Evolutionary conservation across 176 grass and related monocot genomes (phyloP).

Genomic region (Oropetium thomaeum): DNA sequence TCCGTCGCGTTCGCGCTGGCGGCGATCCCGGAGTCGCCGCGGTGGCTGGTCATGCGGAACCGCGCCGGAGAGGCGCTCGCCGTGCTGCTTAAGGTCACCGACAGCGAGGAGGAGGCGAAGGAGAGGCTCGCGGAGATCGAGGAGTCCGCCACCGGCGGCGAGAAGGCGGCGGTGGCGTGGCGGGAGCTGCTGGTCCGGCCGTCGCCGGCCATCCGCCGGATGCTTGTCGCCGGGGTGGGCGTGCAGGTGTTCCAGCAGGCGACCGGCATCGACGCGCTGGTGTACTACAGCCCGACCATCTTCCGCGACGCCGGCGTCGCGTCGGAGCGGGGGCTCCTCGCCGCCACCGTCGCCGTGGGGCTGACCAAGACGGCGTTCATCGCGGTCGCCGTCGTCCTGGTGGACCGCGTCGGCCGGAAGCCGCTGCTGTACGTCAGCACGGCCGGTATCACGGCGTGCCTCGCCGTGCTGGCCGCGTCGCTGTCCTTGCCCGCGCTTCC

Average conservation of each 20-base stretch:
- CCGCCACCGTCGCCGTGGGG: slow-evolving; percentile 62
- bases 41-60: slow-evolving; percentile 68
- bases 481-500: slow-evolving; percentile 42
- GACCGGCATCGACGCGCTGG: slow-evolving; percentile 63
- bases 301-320: slow-evolving; percentile 61
- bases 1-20: slow-evolving; percentile 59
- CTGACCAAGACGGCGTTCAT: slow-evolving; percentile 66
- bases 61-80: slow-evolving; percentile 32
- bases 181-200: slow-evolving; percentile 42
- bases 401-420: slow-evolving; percentile 61
- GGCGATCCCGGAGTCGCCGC: slow-evolving; percentile 71
- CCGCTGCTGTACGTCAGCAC: slow-evolving; percentile 69
- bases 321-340: slow-evolving; percentile 51
- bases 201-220: slow-evolving; percentile 48
- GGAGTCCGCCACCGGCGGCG: slow-evolving; percentile 17
- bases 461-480: slow-evolving; percentile 43
- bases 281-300: slow-evolving; percentile 78
- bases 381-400: slow-evolving; percentile 53
- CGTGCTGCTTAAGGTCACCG: slow-evolving; percentile 52
- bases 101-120: slow-evolving; percentile 38
- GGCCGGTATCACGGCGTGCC: slow-evolving; percentile 62
- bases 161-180: slow-evolving; percentile 43
- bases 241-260: slow-evolving; percentile 76
- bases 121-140: slow-evolving; percentile 62
- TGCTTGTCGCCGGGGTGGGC: slow-evolving; percentile 56